A percentile compares a stretch with the other conserved stretches of the same genome.
Evolutionary conservation across 129 eudicot genomes (phyloP).

Genomic region (Tanacetum coccineum): DNA sequence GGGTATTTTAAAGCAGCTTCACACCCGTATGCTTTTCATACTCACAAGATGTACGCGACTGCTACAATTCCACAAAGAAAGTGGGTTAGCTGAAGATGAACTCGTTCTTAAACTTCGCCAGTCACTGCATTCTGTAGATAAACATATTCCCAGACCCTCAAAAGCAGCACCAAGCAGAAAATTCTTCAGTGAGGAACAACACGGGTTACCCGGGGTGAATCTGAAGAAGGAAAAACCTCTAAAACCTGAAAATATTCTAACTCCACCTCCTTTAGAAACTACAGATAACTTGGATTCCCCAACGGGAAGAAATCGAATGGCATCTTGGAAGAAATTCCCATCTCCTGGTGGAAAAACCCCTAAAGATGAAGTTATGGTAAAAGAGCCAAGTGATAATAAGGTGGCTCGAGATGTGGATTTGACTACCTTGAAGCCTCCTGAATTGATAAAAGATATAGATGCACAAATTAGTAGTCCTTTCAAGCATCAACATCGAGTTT

Average conservation of each 20-base stretch:
- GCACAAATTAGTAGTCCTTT: slow-evolving; percentile 43
- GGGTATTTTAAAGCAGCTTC: slow-evolving; percentile 92
- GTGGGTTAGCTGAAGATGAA: slow-evolving; percentile 92
- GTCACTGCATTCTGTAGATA: slow-evolving; percentile 72
- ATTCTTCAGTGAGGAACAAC: slow-evolving; percentile 87
- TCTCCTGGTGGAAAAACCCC: slow-evolving; percentile 72
- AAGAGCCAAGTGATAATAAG: slow-evolving; percentile 36
- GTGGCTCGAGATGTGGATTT: slow-evolving; percentile 43
- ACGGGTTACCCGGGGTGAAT: slow-evolving; percentile 23
- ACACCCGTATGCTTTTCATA: slow-evolving; percentile 97
- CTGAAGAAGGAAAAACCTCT: slow-evolving; percentile 47
- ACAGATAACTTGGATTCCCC: slow-evolving; percentile 48
- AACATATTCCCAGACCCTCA: slow-evolving; percentile 40
- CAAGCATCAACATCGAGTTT: slow-evolving; percentile 74
- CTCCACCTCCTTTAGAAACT: slow-evolving; percentile 42
- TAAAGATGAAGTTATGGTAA: slow-evolving; percentile 43
- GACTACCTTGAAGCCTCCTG: slow-evolving; percentile 36
- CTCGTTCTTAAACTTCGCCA: slow-evolving; percentile 70
- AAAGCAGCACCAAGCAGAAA: slow-evolving; percentile 51
- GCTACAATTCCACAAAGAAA: slow-evolving; percentile 95
- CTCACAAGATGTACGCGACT: slow-evolving; percentile 93
- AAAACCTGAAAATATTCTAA: slow-evolving; percentile 27
- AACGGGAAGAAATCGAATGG: slow-evolving; percentile 63
- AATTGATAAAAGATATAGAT: slow-evolving; percentile 44
- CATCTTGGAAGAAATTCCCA: slow-evolving; percentile 92